These are phyloP conservation scores for Alternaria conjuncta DNA, from an alignment of 2,329 filamentous ascomycete species.

Conservation along the genomic window DNA sequence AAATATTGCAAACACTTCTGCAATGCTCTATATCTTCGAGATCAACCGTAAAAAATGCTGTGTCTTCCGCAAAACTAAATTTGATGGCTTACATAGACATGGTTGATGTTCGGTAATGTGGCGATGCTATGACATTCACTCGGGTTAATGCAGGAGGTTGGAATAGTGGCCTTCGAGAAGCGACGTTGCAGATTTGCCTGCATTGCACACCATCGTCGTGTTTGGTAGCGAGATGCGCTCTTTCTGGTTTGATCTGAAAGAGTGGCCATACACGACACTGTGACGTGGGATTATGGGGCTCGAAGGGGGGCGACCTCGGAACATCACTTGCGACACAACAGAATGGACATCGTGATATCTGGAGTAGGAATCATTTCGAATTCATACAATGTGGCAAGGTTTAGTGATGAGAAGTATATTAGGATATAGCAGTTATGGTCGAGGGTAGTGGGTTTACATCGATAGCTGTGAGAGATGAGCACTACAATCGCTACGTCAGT, in stretches of 20 bases:
- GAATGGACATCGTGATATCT: background rate
- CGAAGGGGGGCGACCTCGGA: background rate
- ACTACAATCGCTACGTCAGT: background rate
- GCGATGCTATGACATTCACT: background rate
- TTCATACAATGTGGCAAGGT: rapidly evolving
- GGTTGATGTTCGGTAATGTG: background rate
- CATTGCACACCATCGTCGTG: background rate
- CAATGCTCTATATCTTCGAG: background rate
- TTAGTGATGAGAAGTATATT: background rate
- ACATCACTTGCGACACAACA: background rate
- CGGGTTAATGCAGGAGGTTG: background rate
- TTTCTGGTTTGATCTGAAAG: background rate
- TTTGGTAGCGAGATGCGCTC: background rate
- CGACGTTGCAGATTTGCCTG: background rate
- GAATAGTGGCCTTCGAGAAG: background rate
- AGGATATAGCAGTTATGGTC: background rate
- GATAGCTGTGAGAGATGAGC: background rate
- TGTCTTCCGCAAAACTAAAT: background rate
- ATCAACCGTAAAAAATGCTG: background rate
- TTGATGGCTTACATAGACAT: background rate
- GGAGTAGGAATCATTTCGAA: background rate
- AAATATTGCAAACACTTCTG: background rate
- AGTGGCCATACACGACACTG: background rate
- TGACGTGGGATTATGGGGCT: background rate
- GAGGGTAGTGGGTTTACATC: background rate